These are phyloP conservation scores for Naganishia sp. DNA, from an alignment of 1,284 basidiomycete species.

Conservation along the genomic window DNA sequence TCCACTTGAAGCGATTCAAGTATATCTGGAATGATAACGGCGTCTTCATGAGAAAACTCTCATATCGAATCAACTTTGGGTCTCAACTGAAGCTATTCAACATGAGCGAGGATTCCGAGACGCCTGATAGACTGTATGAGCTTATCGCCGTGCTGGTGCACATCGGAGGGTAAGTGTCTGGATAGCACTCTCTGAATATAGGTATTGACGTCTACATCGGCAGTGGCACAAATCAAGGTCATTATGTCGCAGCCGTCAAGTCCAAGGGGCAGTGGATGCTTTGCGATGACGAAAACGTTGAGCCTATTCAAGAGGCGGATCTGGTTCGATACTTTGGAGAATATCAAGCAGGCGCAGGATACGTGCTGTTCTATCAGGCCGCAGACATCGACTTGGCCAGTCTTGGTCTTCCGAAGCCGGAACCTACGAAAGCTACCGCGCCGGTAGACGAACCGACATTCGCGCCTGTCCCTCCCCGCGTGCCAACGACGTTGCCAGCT, in stretches of 20 bases:
- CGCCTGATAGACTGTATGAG: constrained; percentile 84
- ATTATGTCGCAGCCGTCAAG: constrained; percentile 94
- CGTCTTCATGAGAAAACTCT: constrained; percentile 81
- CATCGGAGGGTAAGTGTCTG: constrained; percentile 79
- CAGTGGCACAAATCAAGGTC: constrained; percentile 93
- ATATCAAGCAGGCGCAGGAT: constrained; percentile 80
- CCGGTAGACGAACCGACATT: constrained; percentile 5
- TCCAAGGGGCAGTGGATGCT: constrained; percentile 82
- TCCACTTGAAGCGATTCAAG: constrained; percentile 97
- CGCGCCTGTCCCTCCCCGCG: neutral
- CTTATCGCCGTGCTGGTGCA: constrained; percentile 96
- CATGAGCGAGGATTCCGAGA: constrained; percentile 87
- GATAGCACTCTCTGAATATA: constrained; percentile 28
- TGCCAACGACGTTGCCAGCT: neutral
- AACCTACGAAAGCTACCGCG: neutral
- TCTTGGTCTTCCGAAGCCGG: constrained; percentile 59
- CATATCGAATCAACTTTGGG: constrained; percentile 95
- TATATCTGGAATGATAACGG: constrained; percentile 81
- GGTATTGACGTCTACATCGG: neutral
- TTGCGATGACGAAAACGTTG: constrained; percentile 94
- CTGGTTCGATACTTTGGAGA: constrained; percentile 95
- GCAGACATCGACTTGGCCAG: constrained; percentile 73
- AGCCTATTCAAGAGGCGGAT: constrained; percentile 81
- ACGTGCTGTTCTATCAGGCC: constrained; percentile 97
- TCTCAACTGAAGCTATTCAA: constrained; percentile 92